These are phyloP conservation scores for Debaryomyces subglobosus DNA, from an alignment of 1,139 yeast genomes.

Conservation along the genomic window DNA sequence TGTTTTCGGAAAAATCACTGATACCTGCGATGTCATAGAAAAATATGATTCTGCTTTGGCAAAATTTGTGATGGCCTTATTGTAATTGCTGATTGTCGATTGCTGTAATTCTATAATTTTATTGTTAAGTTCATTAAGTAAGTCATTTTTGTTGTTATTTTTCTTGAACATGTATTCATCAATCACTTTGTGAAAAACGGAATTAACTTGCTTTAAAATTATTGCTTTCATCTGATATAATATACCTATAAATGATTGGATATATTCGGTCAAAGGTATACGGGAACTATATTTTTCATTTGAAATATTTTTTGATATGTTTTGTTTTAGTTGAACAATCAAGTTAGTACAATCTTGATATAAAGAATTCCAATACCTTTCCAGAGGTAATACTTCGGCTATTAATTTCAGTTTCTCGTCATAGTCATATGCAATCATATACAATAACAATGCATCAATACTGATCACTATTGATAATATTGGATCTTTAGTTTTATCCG, in stretches of 20 bases:
- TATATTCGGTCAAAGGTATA: slow-evolving; percentile 23
- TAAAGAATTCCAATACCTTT: slow-evolving; percentile 38
- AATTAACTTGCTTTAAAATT: slow-evolving; percentile 33
- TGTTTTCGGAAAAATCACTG: slow-evolving; percentile 36
- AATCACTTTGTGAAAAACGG: slow-evolving; percentile 28
- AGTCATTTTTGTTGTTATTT: slow-evolving; percentile 14
- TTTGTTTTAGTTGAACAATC: slow-evolving; percentile 15
- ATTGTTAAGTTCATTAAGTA: slow-evolving; percentile 19
- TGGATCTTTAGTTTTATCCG: slow-evolving; percentile 27
- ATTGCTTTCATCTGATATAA: slow-evolving; percentile 34
- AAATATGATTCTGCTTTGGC: slow-evolving; percentile 6
- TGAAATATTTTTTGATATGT: slow-evolving; percentile 16
- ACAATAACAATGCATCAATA: slow-evolving; percentile 36
- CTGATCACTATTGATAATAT: slow-evolving; percentile 29
- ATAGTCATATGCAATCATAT: slow-evolving; percentile 35
- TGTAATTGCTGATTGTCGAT: slow-evolving; percentile 27
- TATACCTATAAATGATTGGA: slow-evolving; percentile 34
- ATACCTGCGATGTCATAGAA: slow-evolving; percentile 16
- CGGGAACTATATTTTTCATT: slow-evolving; percentile 18
- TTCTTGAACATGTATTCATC: slow-evolving; percentile 23
- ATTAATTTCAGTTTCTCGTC: slow-evolving; percentile 37
- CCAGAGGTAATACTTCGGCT: slow-evolving; percentile 32
- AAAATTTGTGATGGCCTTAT: slow-evolving; percentile 8
- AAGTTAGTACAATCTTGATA: slow-evolving; percentile 30
- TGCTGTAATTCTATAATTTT: slow-evolving; percentile 36